Evolutionary conservation across 2,329 filamentous ascomycete species (phyloP), one percentile per base, ranked within the genome.

Genomic region (Botrytis porri): DNA sequence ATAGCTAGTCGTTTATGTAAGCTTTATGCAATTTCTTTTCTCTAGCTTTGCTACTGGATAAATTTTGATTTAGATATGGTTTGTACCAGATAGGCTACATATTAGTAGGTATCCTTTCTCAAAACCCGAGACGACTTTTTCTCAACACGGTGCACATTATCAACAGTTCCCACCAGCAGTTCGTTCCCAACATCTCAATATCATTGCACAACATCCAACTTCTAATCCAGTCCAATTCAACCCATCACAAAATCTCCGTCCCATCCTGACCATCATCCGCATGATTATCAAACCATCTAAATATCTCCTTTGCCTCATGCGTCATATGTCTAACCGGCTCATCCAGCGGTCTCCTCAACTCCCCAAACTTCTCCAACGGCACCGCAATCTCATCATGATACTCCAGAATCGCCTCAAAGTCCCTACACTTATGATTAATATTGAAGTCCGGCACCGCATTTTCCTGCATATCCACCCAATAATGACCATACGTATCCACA

Each of bases 401-500:
- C 37, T 41, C 14, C 1, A 62, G 60, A 9, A 62, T 62, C 1
- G 35, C 35, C n/a, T 62, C 60, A 41, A 62, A 62, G 18, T 62
- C 60, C 1, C 60, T 22, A n/a, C 60, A 62, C 35, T 62, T 62
- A 16, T 62, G 60, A 5, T 62, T 62, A 3, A 62, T 62, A 62
- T 39, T 62, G 5, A 62, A 62, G 20, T 62, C 60, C 14, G 60
- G 60, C 14, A 62, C 60, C 18, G 37, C 60, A 20, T 62, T 62
- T 9, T 41, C 60, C 60, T 62, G 60, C 60, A 62, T 62, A 10
- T 62, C 60, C 25, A 62, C 60, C 60, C 60, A 62, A 5, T 39
- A 62, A n/a, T 62, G 60, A 18, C 60, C 60, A 18, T 62, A 62
- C 12, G 60, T 62, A 62, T 62, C 60, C 22, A 62, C 60, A 39